A percentile compares a stretch with the other conserved stretches of the same genome.
phyloP scores from a whole-genome alignment of 495 filamentous ascomycete genomes.

The Lichenothelia convexa region DNA sequence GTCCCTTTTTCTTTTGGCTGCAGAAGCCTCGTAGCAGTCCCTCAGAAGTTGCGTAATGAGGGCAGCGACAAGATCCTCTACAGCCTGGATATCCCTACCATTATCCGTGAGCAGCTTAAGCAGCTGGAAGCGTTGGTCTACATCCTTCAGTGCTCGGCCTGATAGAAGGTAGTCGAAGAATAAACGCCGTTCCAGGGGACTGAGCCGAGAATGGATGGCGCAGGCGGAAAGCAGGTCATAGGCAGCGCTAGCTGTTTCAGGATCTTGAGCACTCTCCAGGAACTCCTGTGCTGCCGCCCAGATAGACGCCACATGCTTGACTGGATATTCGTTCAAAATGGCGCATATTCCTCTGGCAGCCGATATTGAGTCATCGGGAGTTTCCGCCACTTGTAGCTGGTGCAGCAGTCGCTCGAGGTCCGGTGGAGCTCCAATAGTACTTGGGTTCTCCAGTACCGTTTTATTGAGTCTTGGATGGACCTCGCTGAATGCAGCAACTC shows the following conservation, averaged over 20 bases:
- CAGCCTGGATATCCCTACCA: slow-evolving; percentile 43
- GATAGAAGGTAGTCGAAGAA: slow-evolving; percentile 40
- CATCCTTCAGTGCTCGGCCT: slow-evolving; percentile 37
- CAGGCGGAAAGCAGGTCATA: slow-evolving; percentile 49
- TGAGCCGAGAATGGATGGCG: slow-evolving; percentile 37
- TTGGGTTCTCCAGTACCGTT: background rate
- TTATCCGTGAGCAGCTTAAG: slow-evolving; percentile 42
- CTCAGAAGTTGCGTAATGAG: slow-evolving; percentile 41
- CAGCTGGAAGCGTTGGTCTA: slow-evolving; percentile 42
- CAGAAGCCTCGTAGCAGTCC: slow-evolving; percentile 34
- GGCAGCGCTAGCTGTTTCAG: slow-evolving; percentile 33
- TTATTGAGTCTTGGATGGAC: background rate
- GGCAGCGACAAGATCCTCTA: slow-evolving; percentile 41
- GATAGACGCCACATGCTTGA: slow-evolving; percentile 29
- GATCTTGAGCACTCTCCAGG: slow-evolving; percentile 34
- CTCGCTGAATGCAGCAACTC: background rate
- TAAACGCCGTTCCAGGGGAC: slow-evolving; percentile 43
- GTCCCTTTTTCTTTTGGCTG: slow-evolving; percentile 26
- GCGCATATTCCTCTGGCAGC: slow-evolving; percentile 7
- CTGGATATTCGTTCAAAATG: slow-evolving; percentile 11
- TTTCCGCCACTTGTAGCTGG: slow-evolving; percentile 6
- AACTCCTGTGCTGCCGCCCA: slow-evolving; percentile 50
- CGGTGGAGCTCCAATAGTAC: background rate
- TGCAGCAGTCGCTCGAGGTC: slow-evolving; percentile 2
- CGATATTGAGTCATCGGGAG: slow-evolving; percentile 1